These are phyloP conservation scores for Scorias spongiosa DNA, from an alignment of 2,329 filamentous ascomycete genomes.

Conservation along the genomic window DNA sequence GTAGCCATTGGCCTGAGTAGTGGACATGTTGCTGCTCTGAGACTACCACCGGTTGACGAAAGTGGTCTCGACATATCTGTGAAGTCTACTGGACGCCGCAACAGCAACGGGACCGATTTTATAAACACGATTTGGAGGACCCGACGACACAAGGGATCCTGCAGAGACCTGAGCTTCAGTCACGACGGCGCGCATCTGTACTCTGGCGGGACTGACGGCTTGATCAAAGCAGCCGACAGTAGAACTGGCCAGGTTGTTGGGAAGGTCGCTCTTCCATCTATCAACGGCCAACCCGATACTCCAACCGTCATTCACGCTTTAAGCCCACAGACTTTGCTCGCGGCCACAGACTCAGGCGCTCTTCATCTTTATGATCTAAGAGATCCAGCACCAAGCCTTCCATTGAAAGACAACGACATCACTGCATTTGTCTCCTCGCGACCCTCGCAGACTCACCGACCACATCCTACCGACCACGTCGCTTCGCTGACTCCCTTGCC, in stretches of 20 bases:
- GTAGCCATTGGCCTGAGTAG: constrained; percentile 72
- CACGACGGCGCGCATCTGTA: constrained; percentile 57
- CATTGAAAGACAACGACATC: constrained; percentile 11
- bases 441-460: constrained; percentile 66
- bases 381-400: constrained; percentile 30
- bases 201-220: constrained; percentile 45
- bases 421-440: constrained; percentile 38
- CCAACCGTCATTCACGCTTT: constrained; percentile 70
- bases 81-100: constrained; percentile 19
- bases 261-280: constrained; percentile 62
- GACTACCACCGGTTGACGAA: constrained; percentile 41
- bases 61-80: constrained; percentile 32
- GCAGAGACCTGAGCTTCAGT: constrained; percentile 64
- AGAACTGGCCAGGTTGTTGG: constrained; percentile 54
- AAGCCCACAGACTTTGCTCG: constrained; percentile 72
- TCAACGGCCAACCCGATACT: constrained; percentile 42
- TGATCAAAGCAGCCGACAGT: constrained; percentile 45
- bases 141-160: constrained; percentile 84
- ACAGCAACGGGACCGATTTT: constrained; percentile 50
- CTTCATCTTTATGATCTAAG: constrained; percentile 80
- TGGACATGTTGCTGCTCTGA: constrained; percentile 75
- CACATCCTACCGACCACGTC: constrained; percentile 75
- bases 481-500: constrained; percentile 76
- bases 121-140: constrained; percentile 81
- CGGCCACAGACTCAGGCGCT: constrained; percentile 79